These are phyloP conservation scores for Fusarium subtropicale DNA, from an alignment of 2,329 filamentous ascomycete genomes.

Conservation along the genomic window DNA sequence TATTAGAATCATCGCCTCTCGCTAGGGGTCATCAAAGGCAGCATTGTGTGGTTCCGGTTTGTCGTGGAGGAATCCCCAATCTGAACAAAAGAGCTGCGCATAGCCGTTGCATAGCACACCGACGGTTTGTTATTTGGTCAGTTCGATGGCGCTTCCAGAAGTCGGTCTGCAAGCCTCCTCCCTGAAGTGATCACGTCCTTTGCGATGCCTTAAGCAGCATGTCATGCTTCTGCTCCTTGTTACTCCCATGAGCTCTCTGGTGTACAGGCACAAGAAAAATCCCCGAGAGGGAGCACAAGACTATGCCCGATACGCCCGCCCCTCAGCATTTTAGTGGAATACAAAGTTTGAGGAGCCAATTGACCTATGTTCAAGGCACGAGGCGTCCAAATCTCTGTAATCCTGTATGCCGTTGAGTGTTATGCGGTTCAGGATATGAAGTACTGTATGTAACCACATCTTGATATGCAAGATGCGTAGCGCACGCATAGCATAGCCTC, in stretches of 20 bases:
- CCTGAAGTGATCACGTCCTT: constrained; percentile 6
- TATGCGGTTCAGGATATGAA: constrained; percentile 2
- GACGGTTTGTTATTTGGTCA: constrained; percentile 18
- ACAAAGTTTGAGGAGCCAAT: constrained; percentile 7
- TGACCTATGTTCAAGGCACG: constrained; percentile 18
- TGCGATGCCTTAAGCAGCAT: constrained; percentile 27
- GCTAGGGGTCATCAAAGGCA: not conserved
- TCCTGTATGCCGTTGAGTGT: constrained; percentile 16
- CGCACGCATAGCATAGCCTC: not conserved
- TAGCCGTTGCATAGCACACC: constrained; percentile 39
- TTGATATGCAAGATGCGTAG: not conserved
- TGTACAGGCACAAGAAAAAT: constrained; percentile 56
- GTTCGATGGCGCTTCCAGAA: constrained; percentile 41
- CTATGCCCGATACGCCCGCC: constrained; percentile 39
- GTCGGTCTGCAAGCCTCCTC: constrained; percentile 13
- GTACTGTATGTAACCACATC: constrained; percentile 7
- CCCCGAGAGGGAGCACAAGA: constrained; percentile 53
- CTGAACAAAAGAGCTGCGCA: constrained; percentile 32
- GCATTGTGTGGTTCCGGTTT: constrained; percentile 15
- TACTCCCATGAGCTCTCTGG: constrained; percentile 53
- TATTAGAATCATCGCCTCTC: constrained; percentile 20
- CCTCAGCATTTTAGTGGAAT: constrained; percentile 27
- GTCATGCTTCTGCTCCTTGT: constrained; percentile 46
- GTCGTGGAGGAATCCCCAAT: constrained; percentile 10
- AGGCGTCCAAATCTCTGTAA: constrained; percentile 18